Conservation (phyloP, 1,139 yeast species). For the Debaryomyces fabryi region DNA sequence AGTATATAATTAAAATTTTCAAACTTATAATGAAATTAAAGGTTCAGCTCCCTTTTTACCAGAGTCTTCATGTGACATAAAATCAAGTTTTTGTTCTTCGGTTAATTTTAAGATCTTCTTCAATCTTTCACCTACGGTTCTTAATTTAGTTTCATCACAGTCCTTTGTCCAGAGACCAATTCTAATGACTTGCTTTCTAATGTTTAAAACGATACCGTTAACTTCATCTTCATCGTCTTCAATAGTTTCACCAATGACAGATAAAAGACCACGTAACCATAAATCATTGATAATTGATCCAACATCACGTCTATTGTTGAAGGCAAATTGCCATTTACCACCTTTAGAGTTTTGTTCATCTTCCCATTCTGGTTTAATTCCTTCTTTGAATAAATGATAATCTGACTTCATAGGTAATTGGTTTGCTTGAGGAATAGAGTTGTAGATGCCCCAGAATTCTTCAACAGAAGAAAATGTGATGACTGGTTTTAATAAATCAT, state of each 20-base stretch:
- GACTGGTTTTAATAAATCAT: conserved; percentile 89
- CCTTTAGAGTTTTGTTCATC: conserved; percentile 85
- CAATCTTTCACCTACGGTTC: conserved; percentile 80
- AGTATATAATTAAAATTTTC: conserved; percentile 3
- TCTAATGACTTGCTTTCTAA: conserved; percentile 81
- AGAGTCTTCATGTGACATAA: conserved; percentile 64
- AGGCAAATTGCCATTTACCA: conserved; percentile 85
- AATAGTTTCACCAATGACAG: conserved; percentile 94
- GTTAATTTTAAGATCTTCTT: conserved; percentile 74
- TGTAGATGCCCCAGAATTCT: conserved; percentile 98
- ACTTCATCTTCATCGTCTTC: conserved; percentile 89
- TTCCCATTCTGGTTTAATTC: conserved; percentile 99
- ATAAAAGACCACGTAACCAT: conserved; percentile 90
- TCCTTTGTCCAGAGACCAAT: conserved; percentile 94
- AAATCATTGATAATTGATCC: conserved; percentile 75
- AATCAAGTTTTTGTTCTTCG: conserved; percentile 74
- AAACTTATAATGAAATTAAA: conserved; percentile 39
- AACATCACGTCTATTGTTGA: conserved; percentile 67
- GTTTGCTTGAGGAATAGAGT: conserved; percentile 89
- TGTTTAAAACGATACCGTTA: conserved; percentile 91
- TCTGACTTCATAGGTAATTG: conserved; percentile 93
- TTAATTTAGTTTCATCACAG: conserved; percentile 64
- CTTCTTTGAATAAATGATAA: conserved; percentile 93
- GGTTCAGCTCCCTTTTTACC: conserved; percentile 47
- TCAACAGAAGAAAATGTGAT: conserved; percentile 91